These are phyloP conservation scores for Brettanomyces nanus DNA, from an alignment of 805 yeast genomes.

Conservation along the genomic window DNA sequence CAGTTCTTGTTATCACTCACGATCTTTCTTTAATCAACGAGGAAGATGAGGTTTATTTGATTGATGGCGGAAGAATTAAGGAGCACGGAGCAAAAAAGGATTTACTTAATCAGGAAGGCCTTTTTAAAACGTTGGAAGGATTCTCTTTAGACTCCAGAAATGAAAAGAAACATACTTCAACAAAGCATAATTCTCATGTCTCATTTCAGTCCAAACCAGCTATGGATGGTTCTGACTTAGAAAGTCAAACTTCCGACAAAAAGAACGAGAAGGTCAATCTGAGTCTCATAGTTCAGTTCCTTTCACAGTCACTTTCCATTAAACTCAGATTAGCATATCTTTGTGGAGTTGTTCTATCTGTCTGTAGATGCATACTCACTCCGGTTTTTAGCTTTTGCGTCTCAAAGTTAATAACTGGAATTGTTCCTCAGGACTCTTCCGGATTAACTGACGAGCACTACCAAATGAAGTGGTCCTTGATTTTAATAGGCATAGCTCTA, in stretches of 20 bases:
- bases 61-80: slow-evolving; percentile 51
- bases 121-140: background rate
- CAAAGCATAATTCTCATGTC: background rate
- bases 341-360: slow-evolving; percentile 46
- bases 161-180: background rate
- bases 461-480: slow-evolving; percentile 56
- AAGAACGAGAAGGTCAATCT: background rate
- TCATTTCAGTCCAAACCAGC: background rate
- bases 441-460: slow-evolving; percentile 22
- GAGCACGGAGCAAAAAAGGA: slow-evolving; percentile 35
- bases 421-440: slow-evolving; percentile 37
- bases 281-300: background rate
- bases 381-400: slow-evolving; percentile 78
- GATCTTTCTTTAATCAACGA: slow-evolving; percentile 49
- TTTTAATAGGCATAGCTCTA: slow-evolving; percentile 54
- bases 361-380: slow-evolving; percentile 52
- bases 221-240: background rate
- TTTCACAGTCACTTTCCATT: background rate
- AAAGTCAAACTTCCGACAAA: background rate
- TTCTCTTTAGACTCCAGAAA: background rate
- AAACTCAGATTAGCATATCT: slow-evolving; percentile 16
- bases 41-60: slow-evolving; percentile 49
- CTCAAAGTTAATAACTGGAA: slow-evolving; percentile 57
- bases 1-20: slow-evolving; percentile 81
- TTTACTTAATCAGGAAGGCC: slow-evolving; percentile 17